Base-by-base conservation (phyloP, 805 yeast species). In the Suhomyces prunicola region DNA sequence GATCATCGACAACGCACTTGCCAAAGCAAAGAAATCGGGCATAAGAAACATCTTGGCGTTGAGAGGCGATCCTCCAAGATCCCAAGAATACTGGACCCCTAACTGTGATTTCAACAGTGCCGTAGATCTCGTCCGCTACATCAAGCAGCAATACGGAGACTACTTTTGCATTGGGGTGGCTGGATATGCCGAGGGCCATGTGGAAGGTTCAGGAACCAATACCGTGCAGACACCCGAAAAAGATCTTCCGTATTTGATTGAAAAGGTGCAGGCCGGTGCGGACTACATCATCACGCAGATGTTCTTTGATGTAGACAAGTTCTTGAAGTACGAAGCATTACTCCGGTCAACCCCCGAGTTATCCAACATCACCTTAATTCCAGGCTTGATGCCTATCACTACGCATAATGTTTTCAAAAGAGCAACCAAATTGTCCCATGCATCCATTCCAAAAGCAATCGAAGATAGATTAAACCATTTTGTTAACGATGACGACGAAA, bases 181-280 rank as follows among this genome's bases (percentile, higher is more conserved):
- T 1, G 97, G 96, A 1, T 93, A 93, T 68, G 97, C 99, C 7
- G 99, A 93, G 67, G 99, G 99, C 17, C 97, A 93, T 70, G 91
- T 90, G 35, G 97, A 92, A 60, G 93, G 96, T 12, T 79, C 90
- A 1, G 89, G 86, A 60, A 42, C 54, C 10, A 47, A 47, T 23
- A 70, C 82, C 7, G 78, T 77, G 35, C 97, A 91, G 67, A 81
- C 83, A 61, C 84, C 86, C 0, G 65, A 67, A 22, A 79, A 79
- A 46, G 99, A 93, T 68, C 63, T 93, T 46, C 93, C 94, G 6
- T 90, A 70, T 64, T 78, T 94, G 69, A 81, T 84, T 48, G 96
- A 90, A 59, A 94, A 94, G 68, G 80, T 93, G 23, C 80, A 85
- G 53, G 97, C 98, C 1, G 99, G 99, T 44, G 99, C 98, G 1